Evolutionary conservation across 306 rosid species (phyloP).

Genomic region (Senna siamea): DNA sequence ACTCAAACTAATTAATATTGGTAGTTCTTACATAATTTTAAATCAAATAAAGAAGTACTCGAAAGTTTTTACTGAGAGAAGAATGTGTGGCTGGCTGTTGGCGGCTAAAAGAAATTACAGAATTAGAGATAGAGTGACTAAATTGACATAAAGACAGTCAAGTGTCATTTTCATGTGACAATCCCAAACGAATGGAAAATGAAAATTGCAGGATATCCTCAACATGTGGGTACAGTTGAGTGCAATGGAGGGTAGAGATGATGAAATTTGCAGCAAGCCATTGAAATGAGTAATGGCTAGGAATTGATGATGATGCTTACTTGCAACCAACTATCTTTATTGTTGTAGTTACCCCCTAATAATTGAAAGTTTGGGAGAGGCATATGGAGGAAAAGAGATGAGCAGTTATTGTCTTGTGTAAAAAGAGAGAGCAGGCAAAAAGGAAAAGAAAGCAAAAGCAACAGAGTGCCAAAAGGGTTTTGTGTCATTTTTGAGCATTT

Average conservation of each 20-base stretch:
- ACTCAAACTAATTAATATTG: too few relatives aligned
- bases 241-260: slow-evolving; percentile 14
- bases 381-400: slow-evolving; percentile 60
- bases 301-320: slow-evolving; percentile 40
- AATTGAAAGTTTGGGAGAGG: slow-evolving; percentile 45
- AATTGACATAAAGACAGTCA: slow-evolving; percentile 1
- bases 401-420: slow-evolving; percentile 50
- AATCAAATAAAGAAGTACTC: too few relatives aligned
- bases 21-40: too few relatives aligned
- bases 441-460: slow-evolving; percentile 43
- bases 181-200: neutral
- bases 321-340: slow-evolving; percentile 33
- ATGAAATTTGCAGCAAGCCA: slow-evolving; percentile 17
- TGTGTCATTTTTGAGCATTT: slow-evolving; percentile 45
- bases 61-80: neutral
- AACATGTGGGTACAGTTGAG: slow-evolving; percentile 26
- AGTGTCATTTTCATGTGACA: slow-evolving; percentile 7
- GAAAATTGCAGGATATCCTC: slow-evolving; percentile 2
- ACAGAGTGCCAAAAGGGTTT: slow-evolving; percentile 48
- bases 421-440: slow-evolving; percentile 39
- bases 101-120: neutral
- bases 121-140: neutral
- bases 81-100: slow-evolving; percentile 17
- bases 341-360: slow-evolving; percentile 38
- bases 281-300: slow-evolving; percentile 23